These are phyloP conservation scores for Pseudohyphozyma bogoriensis DNA, from an alignment of 768 basidiomycete genomes.

Conservation along the genomic window DNA sequence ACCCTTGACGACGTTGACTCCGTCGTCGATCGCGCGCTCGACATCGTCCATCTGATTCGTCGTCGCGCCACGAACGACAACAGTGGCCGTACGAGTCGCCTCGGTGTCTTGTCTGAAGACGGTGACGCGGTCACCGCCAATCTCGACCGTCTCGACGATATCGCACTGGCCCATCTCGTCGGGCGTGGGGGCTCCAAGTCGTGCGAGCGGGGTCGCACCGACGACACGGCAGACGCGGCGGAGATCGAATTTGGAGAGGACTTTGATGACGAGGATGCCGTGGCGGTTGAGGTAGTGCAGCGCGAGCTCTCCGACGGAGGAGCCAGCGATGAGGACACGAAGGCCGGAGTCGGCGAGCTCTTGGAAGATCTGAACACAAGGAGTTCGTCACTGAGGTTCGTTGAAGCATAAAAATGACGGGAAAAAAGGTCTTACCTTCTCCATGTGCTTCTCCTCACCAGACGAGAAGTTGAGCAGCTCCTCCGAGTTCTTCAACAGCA, in stretches of 20 bases:
- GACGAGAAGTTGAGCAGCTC: slow-evolving; percentile 95
- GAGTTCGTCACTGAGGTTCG: not conserved
- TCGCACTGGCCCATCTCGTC: slow-evolving; percentile 94
- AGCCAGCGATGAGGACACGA: slow-evolving; percentile 85
- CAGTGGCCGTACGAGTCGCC: slow-evolving; percentile 79
- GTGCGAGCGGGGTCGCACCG: slow-evolving; percentile 89
- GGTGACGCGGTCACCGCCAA: slow-evolving; percentile 95
- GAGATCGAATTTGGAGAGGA: slow-evolving; percentile 95
- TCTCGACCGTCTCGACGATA: slow-evolving; percentile 87
- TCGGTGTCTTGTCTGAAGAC: slow-evolving; percentile 81
- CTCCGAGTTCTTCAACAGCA: slow-evolving; percentile 84
- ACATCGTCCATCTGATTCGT: slow-evolving; percentile 89
- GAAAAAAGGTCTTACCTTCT: slow-evolving; percentile 47
- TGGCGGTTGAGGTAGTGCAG: slow-evolving; percentile 91
- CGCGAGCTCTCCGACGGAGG: slow-evolving; percentile 86
- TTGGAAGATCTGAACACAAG: slow-evolving; percentile 64
- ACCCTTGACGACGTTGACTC: slow-evolving; percentile 89
- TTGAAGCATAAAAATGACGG: not conserved
- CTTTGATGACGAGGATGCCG: slow-evolving; percentile 89
- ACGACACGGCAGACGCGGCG: slow-evolving; percentile 88
- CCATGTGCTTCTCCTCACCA: slow-evolving; percentile 92
- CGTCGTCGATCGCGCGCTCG: slow-evolving; percentile 91
- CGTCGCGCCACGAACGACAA: slow-evolving; percentile 90
- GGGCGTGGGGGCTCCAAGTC: slow-evolving; percentile 87
- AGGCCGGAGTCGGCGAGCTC: slow-evolving; percentile 95